Conservation (phyloP, 148 eudicot species). For the Rhododendron griersonianum region DNA sequence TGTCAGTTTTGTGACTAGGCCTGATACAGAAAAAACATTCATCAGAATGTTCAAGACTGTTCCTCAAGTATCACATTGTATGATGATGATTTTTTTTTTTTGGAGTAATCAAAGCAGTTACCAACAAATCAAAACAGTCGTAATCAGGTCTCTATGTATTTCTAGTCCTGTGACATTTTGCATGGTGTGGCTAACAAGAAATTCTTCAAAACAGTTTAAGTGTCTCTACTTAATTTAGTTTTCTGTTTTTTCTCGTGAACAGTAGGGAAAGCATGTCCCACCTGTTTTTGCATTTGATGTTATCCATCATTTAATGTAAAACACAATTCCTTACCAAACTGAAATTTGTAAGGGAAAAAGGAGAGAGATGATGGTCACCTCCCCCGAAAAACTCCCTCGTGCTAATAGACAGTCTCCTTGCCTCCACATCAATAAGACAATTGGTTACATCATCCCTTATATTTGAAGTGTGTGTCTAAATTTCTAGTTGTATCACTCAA, state of each 20-base stretch:
- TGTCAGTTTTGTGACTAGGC: constrained; percentile 86
- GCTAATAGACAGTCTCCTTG: constrained; percentile 1
- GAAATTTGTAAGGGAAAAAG: background rate
- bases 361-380: background rate
- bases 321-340: background rate
- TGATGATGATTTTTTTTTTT: too few relatives aligned
- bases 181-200: background rate
- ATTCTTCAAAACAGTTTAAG: background rate
- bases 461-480: background rate
- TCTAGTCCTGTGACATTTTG: background rate
- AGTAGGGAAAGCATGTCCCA: background rate
- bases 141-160: background rate
- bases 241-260: background rate
- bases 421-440: background rate
- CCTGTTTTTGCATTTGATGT: background rate
- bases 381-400: background rate
- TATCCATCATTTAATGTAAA: background rate
- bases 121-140: background rate
- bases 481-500: background rate
- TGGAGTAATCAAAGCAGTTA: background rate
- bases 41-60: constrained; percentile 5
- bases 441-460: background rate
- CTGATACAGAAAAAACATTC: constrained; percentile 38
- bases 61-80: background rate
- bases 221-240: background rate